Percentiles rank a stretch among this genome's conserved stretches.
phyloP scores from a whole-genome alignment of 495 filamentous ascomycete genomes.

The Aspergillus hancockii region DNA sequence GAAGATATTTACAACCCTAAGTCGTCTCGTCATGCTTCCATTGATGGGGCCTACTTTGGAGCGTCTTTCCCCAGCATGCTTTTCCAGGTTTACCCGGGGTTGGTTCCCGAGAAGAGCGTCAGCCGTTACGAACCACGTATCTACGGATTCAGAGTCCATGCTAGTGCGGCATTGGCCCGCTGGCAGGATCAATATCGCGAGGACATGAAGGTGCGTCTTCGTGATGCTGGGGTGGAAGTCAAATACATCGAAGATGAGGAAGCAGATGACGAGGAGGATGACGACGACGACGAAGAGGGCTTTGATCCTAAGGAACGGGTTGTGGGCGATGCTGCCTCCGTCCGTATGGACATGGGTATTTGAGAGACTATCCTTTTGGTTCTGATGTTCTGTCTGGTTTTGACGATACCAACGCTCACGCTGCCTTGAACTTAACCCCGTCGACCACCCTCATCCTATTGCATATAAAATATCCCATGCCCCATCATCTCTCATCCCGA shows the following conservation, averaged over 20 bases:
- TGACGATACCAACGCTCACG: background rate
- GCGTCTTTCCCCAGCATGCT: slow-evolving; percentile 98
- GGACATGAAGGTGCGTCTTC: slow-evolving; percentile 71
- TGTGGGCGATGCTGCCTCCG: slow-evolving; percentile 41
- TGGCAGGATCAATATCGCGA: slow-evolving; percentile 86
- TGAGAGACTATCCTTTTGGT: slow-evolving; percentile 23
- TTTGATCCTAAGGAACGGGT: slow-evolving; percentile 34
- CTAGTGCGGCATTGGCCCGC: slow-evolving; percentile 79
- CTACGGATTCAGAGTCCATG: slow-evolving; percentile 94
- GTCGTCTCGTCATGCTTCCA: slow-evolving; percentile 89
- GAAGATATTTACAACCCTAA: slow-evolving; percentile 99
- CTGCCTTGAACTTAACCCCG: background rate
- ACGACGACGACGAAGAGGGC: slow-evolving; percentile 37
- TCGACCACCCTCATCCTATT: background rate
- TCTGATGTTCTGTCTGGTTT: slow-evolving; percentile 8
- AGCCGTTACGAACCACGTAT: slow-evolving; percentile 85
- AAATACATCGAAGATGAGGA: slow-evolving; percentile 59
- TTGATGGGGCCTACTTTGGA: slow-evolving; percentile 98
- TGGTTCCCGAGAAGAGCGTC: slow-evolving; percentile 81
- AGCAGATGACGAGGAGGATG: slow-evolving; percentile 51
- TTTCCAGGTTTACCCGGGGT: slow-evolving; percentile 93
- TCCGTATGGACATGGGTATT: slow-evolving; percentile 46
- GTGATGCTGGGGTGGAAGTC: slow-evolving; percentile 52
- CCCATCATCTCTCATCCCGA: background rate
- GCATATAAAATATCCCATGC: background rate